These are phyloP conservation scores for Fusarium albidum DNA, from an alignment of 2,329 filamentous ascomycete genomes.

Conservation along the genomic window DNA sequence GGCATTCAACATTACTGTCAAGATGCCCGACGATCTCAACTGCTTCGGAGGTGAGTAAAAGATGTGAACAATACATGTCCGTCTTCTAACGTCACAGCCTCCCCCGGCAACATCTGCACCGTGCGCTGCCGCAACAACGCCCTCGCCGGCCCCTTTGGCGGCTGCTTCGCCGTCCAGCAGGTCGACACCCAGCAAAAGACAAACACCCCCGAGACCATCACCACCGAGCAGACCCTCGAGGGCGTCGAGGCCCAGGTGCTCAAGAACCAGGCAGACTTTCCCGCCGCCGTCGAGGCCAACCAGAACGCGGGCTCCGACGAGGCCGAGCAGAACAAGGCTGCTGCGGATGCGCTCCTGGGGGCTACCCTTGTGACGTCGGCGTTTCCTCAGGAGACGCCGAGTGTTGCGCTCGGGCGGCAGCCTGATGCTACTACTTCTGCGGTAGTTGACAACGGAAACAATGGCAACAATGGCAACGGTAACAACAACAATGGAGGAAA, in stretches of 20 bases:
- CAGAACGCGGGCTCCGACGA: conserved; percentile 47
- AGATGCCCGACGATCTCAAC: conserved; percentile 57
- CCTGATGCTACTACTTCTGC: conserved; percentile 7
- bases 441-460: conserved; percentile 12
- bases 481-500: conserved; percentile 11
- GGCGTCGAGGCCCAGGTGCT: conserved; percentile 57
- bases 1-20: conserved; percentile 64
- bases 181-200: conserved; percentile 50
- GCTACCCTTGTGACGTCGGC: conserved; percentile 39
- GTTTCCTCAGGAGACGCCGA: conserved; percentile 47
- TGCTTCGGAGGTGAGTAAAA: conserved; percentile 62
- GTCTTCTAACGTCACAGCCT: conserved; percentile 47
- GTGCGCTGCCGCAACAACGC: conserved; percentile 68
- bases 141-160: conserved; percentile 63
- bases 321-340: conserved; percentile 44
- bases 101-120: conserved; percentile 66
- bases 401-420: conserved; percentile 30
- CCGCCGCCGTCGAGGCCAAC: conserved; percentile 51
- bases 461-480: conserved; percentile 13
- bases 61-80: too few relatives aligned
- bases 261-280: conserved; percentile 60
- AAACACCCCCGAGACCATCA: conserved; percentile 56
- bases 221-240: conserved; percentile 55
- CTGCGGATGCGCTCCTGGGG: conserved; percentile 49
- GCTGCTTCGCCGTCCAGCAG: conserved; percentile 67